phyloP scores from a whole-genome alignment of 2,329 filamentous ascomycete species.

The Fusarium scirpi region DNA sequence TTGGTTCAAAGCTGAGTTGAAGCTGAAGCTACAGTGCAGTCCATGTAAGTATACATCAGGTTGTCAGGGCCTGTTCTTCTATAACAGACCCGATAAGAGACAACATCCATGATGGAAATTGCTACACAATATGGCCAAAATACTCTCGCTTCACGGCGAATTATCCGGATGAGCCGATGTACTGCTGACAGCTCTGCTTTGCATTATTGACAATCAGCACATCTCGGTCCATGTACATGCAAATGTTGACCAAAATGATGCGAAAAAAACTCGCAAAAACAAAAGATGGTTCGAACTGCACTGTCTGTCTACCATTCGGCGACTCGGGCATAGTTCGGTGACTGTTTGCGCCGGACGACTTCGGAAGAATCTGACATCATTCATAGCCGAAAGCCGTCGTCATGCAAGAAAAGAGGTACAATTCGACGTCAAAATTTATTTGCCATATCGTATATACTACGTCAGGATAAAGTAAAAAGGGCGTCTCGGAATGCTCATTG shows the following conservation, averaged over 20 bases:
- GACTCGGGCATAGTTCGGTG: slow-evolving; percentile 50
- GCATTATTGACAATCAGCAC: slow-evolving; percentile 8
- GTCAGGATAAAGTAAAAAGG: slow-evolving; percentile 7
- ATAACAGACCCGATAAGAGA: neutral
- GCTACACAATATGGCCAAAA: neutral
- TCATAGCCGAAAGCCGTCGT: slow-evolving; percentile 16
- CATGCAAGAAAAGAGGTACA: slow-evolving; percentile 26
- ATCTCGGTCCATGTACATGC: neutral
- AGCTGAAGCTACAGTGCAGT: neutral
- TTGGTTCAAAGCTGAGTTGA: neutral
- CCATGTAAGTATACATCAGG: neutral
- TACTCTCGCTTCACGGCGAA: neutral
- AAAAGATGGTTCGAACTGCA: slow-evolving; percentile 1
- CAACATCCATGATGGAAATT: slow-evolving; percentile 1
- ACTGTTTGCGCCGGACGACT: slow-evolving; percentile 39
- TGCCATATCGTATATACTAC: slow-evolving; percentile 10
- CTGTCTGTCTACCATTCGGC: slow-evolving; percentile 3
- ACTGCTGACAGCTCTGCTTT: neutral
- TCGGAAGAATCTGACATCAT: slow-evolving; percentile 47
- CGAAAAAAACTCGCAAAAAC: neutral
- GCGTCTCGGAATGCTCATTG: slow-evolving; percentile 1
- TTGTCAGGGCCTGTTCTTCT: neutral
- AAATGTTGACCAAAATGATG: neutral
- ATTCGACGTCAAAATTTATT: slow-evolving; percentile 3
- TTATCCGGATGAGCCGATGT: slow-evolving; percentile 2